Evolutionary conservation across 257 asterid genomes (phyloP), one percentile per base, ranked within the genome.

Genomic region (Forsythia viridissima): DNA sequence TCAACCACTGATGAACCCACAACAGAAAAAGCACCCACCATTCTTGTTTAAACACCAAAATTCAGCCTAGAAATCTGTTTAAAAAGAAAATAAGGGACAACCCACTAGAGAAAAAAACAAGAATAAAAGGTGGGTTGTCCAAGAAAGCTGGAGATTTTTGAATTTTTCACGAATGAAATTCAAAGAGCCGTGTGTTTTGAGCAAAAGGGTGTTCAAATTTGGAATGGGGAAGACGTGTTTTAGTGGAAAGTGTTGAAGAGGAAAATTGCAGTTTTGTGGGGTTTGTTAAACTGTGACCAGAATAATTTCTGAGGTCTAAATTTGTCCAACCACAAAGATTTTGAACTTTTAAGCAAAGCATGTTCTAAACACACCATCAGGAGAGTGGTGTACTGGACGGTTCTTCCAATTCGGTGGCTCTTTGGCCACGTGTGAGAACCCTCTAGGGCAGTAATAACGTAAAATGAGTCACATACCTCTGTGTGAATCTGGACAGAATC

Each of bases 1-100:
- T 91, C 92, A 39, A 87, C 86, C 82, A 86, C 41, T 13, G 96
- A 74, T 51, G 95, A 87, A 71, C 86, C 90, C 76, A 87, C 91
- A 67, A 86, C 87, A 68, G 90, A 88, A 9, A 87, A 86, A 37
- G 89, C 86, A 71, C 88, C 93, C 38, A 80, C 88, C 97, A 89
- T 89, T 73, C 76, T 81, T 24, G 4, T 48, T 18, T 44, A 37
- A 76, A 61, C 71, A 15, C 80, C 20, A 44, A 71, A 79, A 84
- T 77, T 42, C 65, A n/a, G 20, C 63, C 48, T 20, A 18, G 76
- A 70, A 77, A 41, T 18, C 48, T 18, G 18, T 48, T 34, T 21
- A 42, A 37, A 41, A 71, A 77, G 80, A 80, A 68, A 81, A 8
- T 40, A 44, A 39, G 72, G 46, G 75, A 55, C 70, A n/a, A 61